Evolutionary conservation across 2,329 filamentous ascomycete species (phyloP).

Genomic region (Penicillium sclerotiorum): DNA sequence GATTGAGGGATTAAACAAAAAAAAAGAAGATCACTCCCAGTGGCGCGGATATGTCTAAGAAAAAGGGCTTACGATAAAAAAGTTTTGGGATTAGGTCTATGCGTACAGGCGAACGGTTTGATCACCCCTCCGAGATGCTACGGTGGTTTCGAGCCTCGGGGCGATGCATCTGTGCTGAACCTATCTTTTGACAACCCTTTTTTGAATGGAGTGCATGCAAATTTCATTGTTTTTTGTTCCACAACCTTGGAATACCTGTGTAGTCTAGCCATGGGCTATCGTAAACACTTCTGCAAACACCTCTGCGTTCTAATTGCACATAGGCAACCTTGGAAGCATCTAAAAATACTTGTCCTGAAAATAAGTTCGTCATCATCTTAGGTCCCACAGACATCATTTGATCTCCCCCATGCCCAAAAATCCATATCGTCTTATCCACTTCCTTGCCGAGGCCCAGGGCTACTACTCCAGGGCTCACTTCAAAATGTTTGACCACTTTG

Average conservation of each 20-base stretch:
- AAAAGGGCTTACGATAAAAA: constrained; percentile 21
- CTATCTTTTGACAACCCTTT: constrained; percentile 31
- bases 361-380: too few relatives aligned
- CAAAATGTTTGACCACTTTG: too few relatives aligned
- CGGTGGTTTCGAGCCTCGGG: constrained; percentile 22
- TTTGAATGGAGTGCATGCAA: constrained; percentile 33
- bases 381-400: too few relatives aligned
- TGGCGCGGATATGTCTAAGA: constrained; percentile 28
- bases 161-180: constrained; percentile 28
- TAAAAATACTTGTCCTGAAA: too few relatives aligned
- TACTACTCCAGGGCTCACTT: too few relatives aligned
- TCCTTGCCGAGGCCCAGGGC: too few relatives aligned
- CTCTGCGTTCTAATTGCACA: neutral
- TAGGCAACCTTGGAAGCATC: too few relatives aligned
- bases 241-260: constrained; percentile 2
- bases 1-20: constrained; percentile 27
- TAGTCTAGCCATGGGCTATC: too few relatives aligned
- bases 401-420: too few relatives aligned
- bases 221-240: constrained; percentile 25
- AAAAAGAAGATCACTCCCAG: constrained; percentile 24
- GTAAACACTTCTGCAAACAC: neutral
- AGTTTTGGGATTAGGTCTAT: constrained; percentile 20
- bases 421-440: too few relatives aligned
- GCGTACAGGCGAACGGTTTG: constrained; percentile 24
- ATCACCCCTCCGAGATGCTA: constrained; percentile 20